Percentiles rank a stretch among this genome's conserved stretches.
Conservation (phyloP, 306 rosid genomes). For the Prunus armeniaca region DNA sequence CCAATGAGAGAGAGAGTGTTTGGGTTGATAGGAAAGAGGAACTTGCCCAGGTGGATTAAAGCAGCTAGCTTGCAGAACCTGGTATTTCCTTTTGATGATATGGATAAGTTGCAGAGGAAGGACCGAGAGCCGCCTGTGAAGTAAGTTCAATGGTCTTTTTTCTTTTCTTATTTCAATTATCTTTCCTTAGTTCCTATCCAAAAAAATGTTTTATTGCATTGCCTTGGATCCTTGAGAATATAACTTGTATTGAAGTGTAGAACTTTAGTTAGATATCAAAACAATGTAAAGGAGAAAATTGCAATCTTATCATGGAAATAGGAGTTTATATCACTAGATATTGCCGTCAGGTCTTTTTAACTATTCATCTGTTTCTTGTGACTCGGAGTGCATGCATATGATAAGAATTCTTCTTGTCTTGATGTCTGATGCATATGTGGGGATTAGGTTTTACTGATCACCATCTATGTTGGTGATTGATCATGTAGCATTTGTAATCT, state of each 20-base stretch:
- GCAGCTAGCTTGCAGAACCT: conserved; percentile 95
- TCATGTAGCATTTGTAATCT: neutral
- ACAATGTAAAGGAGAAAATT: neutral
- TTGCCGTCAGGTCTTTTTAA: neutral
- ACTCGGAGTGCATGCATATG: neutral
- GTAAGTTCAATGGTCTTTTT: conserved; percentile 43
- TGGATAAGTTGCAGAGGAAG: conserved; percentile 71
- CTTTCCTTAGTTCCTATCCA: neutral
- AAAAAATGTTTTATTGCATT: neutral
- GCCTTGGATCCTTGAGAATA: neutral
- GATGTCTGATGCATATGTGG: neutral
- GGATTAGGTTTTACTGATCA: neutral
- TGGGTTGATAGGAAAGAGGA: conserved; percentile 78
- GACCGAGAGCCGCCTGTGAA: conserved; percentile 86
- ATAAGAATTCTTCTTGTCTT: neutral
- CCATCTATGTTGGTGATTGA: neutral
- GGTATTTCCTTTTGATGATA: conserved; percentile 77
- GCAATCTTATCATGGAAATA: neutral
- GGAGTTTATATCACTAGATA: neutral
- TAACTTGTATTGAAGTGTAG: neutral
- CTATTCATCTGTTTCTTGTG: neutral
- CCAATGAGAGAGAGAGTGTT: conserved; percentile 98
- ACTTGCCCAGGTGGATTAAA: conserved; percentile 76
- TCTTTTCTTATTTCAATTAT: neutral
- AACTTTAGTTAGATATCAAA: neutral